Base-by-base conservation (phyloP, 495 filamentous ascomycete genomes). In the Annulohypoxylon moriforme region DNA sequence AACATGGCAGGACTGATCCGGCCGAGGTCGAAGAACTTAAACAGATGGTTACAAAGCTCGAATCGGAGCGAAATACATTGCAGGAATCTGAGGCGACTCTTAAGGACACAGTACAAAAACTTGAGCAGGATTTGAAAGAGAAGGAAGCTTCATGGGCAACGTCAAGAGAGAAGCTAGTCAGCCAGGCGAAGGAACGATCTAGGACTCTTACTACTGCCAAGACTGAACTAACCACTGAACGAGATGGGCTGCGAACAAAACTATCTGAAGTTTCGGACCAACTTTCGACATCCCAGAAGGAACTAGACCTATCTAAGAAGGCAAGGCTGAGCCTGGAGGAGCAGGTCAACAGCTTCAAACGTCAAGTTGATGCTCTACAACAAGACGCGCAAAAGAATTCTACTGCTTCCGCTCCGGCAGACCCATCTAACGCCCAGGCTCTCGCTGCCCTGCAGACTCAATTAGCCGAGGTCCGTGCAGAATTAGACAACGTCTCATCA, bases 1-100 rank as follows among this genome's bases (percentile, higher is more conserved):
- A 97, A 74, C 97, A 98, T 77, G 94, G 97, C 69, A 92, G 96
- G 55, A 90, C 96, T 25, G 96, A 99, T 76, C 96, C 95, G 14
- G 92, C 92, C 0, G 94, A 97, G 72, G 87, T 97, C 64, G 94
- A 98, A 74, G 88, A 88, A 65, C 82, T 98, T 60, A 97, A 94
- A 78, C 87, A 89, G 71, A 81, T 79, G 1, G 81, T 89, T 29
- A 80, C 86, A 22, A 81, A 78, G 4, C 81, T 97, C 14, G 85
- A 93, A 75, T 82, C 82, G 11, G 94, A 98, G 76, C 89, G 90
- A 1, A 91, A 94, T 74, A 80, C 90, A 29, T 83, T 92, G 25
- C 79, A 87, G 42, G 78, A 86, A 50, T 84, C 86, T 20, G 89
- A 89, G 38, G 78, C 85, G 29, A 77, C 85, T 0, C 83, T 97